These are phyloP conservation scores for Podaxis carcinomalis DNA, from an alignment of 768 basidiomycete species.

Conservation along the genomic window DNA sequence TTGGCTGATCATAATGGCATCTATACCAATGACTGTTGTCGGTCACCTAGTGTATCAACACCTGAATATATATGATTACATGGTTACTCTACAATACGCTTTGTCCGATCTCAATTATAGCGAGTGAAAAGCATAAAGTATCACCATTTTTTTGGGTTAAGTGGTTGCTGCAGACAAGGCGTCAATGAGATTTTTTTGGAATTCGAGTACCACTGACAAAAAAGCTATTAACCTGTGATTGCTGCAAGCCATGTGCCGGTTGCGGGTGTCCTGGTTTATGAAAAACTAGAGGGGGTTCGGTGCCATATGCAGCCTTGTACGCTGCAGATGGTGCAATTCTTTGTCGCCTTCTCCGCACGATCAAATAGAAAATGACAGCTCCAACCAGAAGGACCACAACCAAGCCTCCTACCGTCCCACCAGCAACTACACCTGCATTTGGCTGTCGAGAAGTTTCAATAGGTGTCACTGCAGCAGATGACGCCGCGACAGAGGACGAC, in stretches of 20 bases:
- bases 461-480: neutral
- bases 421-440: conserved; percentile 41
- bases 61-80: neutral
- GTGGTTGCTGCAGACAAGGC: neutral
- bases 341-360: conserved; percentile 18
- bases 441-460: neutral
- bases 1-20: conserved; percentile 53
- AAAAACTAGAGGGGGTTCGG: neutral
- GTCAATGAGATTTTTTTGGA: neutral
- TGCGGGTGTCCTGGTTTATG: neutral
- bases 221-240: neutral
- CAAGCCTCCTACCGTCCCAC: conserved; percentile 41
- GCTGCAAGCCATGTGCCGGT: neutral
- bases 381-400: conserved; percentile 26
- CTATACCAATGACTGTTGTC: conserved; percentile 35
- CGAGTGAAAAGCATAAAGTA: neutral
- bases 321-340: conserved; percentile 20
- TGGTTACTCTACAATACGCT: neutral
- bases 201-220: neutral
- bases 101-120: neutral
- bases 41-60: conserved; percentile 66
- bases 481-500: too few relatives aligned
- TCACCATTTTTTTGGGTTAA: neutral
- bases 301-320: conserved; percentile 18
- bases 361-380: conserved; percentile 15